A percentile compares a stretch with the other conserved stretches of the same genome.
phyloP scores from a whole-genome alignment of 345 rosid species.

The Syzygium aqueum region DNA sequence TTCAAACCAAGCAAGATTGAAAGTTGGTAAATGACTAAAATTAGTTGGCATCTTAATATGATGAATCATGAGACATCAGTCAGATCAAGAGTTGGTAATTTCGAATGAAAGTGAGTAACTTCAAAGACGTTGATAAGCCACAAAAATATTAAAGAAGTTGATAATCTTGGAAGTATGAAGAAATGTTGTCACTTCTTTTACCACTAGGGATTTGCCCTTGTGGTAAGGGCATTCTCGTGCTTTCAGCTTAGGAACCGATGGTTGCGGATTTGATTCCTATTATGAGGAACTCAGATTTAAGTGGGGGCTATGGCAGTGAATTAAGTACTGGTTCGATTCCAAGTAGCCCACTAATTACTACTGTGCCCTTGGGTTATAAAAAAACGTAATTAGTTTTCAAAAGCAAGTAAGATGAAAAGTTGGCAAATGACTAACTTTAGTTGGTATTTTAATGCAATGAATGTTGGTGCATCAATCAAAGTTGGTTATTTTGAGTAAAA shows the following conservation, averaged over 20 bases:
- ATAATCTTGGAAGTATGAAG: neutral
- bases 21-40: too few relatives aligned
- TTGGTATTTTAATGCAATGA: neutral
- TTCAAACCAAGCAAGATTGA: too few relatives aligned
- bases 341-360: neutral
- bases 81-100: too few relatives aligned
- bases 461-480: neutral
- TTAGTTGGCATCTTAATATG: too few relatives aligned
- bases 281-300: neutral
- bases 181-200: neutral
- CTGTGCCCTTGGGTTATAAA: neutral
- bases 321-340: neutral
- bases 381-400: too few relatives aligned
- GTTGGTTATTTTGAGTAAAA: neutral
- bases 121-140: fast-evolving
- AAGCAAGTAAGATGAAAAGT: neutral
- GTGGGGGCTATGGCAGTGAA: neutral
- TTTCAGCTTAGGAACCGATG: neutral
- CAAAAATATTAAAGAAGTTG: too few relatives aligned
- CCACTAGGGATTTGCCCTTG: neutral
- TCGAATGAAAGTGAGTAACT: neutral
- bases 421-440: neutral
- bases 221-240: neutral
- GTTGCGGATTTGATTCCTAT: neutral
- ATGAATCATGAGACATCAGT: too few relatives aligned